phyloP scores from a whole-genome alignment of 164 flowering plant genomes.

The Vitis amurensis region DNA sequence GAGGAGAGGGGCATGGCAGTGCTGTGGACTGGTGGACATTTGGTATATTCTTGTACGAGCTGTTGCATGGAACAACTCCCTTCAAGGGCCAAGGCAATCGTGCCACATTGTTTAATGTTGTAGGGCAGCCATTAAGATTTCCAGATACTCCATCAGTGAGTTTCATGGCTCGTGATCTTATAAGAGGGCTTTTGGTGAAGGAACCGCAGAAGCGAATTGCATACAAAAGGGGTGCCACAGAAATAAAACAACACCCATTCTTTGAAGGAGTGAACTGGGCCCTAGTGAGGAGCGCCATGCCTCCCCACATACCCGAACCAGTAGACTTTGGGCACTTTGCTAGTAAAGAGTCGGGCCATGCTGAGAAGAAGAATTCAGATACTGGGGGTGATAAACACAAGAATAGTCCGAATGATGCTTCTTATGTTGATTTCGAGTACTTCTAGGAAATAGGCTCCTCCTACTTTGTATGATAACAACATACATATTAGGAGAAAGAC shows the following conservation, averaged over 20 bases:
- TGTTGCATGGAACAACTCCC: slow-evolving; percentile 61
- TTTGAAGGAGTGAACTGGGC: slow-evolving; percentile 85
- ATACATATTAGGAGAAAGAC: no score
- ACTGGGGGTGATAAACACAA: slow-evolving; percentile 12
- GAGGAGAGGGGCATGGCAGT: slow-evolving; percentile 85
- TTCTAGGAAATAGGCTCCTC: slow-evolving; percentile 29
- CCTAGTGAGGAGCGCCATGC: slow-evolving; percentile 55
- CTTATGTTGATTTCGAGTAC: slow-evolving; percentile 61
- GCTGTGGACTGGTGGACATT: slow-evolving; percentile 88
- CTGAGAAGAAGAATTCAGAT: slow-evolving; percentile 29
- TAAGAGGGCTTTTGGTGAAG: slow-evolving; percentile 64
- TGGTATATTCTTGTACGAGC: slow-evolving; percentile 62
- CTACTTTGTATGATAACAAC: no score
- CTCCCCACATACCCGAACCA: slow-evolving; percentile 67
- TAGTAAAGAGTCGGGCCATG: slow-evolving; percentile 29
- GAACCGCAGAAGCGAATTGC: slow-evolving; percentile 75
- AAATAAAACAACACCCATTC: slow-evolving; percentile 72
- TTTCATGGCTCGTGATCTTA: slow-evolving; percentile 53
- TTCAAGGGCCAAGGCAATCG: slow-evolving; percentile 73
- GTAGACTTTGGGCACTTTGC: slow-evolving; percentile 55
- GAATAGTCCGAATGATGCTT: slow-evolving; percentile 25
- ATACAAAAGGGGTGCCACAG: slow-evolving; percentile 70
- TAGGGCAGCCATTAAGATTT: slow-evolving; percentile 63
- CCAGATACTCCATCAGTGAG: slow-evolving; percentile 59
- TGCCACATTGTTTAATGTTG: slow-evolving; percentile 72